A percentile compares a stretch with the other conserved stretches of the same genome.
These are phyloP conservation scores for Puccinia hordei DNA, from an alignment of 1,284 basidiomycete genomes.

Conservation along the genomic window DNA sequence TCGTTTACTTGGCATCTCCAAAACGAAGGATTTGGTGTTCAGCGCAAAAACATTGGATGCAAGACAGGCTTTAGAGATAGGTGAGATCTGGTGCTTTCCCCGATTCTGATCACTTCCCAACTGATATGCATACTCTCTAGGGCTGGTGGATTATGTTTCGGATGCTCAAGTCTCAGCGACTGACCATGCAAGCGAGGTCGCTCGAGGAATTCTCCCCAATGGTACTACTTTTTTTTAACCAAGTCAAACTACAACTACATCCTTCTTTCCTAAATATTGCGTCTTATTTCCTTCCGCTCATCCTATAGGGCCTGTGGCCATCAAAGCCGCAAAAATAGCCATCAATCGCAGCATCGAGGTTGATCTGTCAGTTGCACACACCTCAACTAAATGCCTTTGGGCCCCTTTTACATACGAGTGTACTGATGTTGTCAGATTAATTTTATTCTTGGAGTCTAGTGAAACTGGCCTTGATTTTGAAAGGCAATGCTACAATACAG, in stretches of 20 bases:
- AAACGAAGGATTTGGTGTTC: conserved; percentile 84
- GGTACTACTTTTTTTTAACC: conserved; percentile 63
- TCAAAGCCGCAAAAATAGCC: conserved; percentile 83
- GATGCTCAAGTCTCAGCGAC: conserved; percentile 66
- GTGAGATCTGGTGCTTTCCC: conserved; percentile 61
- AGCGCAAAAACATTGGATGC: conserved; percentile 71
- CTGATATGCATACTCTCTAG: conserved; percentile 60
- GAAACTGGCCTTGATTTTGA: conserved; percentile 80
- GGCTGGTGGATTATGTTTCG: conserved; percentile 77
- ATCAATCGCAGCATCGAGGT: conserved; percentile 78
- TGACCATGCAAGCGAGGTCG: conserved; percentile 70
- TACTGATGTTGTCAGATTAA: background rate
- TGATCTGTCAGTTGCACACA: conserved; percentile 65
- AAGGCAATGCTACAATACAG: conserved; percentile 77
- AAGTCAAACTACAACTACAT: background rate
- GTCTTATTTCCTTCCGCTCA: background rate
- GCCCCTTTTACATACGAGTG: background rate
- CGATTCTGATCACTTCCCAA: background rate
- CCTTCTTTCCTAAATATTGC: background rate
- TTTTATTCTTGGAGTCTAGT: conserved; percentile 35
- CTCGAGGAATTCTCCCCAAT: conserved; percentile 69
- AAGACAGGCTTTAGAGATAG: conserved; percentile 72
- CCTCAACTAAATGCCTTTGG: background rate
- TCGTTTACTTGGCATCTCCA: conserved; percentile 75
- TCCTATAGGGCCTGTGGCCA: conserved; percentile 76